Conservation (phyloP, 352 stramenopile species). For the Globisporangium uncinulatum region DNA sequence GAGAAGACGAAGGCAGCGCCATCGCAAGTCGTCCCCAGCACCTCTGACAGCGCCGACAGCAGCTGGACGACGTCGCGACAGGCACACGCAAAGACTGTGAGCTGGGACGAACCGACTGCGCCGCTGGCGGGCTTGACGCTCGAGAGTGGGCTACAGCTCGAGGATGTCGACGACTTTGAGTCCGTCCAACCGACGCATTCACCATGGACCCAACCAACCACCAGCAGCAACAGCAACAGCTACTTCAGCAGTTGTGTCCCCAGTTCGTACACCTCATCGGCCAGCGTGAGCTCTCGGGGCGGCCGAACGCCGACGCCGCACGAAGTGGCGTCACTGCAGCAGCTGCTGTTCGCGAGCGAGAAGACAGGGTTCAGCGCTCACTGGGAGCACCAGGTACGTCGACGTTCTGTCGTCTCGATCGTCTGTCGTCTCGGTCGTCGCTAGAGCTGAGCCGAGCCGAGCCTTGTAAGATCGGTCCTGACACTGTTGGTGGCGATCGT, state of each 20-base stretch:
- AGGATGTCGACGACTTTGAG: constrained; percentile 17
- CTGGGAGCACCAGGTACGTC: constrained; percentile 57
- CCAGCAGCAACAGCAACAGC: not conserved
- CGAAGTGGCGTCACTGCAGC: constrained; percentile 42
- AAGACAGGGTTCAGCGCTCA: constrained; percentile 62
- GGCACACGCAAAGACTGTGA: not conserved
- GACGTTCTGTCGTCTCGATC: constrained; percentile 1
- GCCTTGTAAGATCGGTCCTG: not conserved
- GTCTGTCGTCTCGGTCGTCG: not conserved
- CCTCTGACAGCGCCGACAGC: too few relatives aligned
- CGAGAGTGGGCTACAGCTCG: constrained; percentile 10
- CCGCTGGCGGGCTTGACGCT: not conserved
- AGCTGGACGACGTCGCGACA: not conserved
- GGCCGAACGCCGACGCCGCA: constrained; percentile 24
- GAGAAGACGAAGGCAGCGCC: constrained; percentile 20
- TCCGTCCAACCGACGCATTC: not conserved
- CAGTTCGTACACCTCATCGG: not conserved
- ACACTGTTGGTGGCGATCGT: not conserved
- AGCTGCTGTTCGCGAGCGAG: constrained; percentile 47
- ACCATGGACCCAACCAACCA: not conserved
- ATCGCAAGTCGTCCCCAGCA: not conserved
- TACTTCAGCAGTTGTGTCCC: not conserved
- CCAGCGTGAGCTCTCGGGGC: not conserved
- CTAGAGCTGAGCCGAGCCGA: not conserved
- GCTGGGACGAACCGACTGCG: not conserved